Conservation (phyloP, 2,329 filamentous ascomycete species). For the Scedosporium minutisporum region DNA sequence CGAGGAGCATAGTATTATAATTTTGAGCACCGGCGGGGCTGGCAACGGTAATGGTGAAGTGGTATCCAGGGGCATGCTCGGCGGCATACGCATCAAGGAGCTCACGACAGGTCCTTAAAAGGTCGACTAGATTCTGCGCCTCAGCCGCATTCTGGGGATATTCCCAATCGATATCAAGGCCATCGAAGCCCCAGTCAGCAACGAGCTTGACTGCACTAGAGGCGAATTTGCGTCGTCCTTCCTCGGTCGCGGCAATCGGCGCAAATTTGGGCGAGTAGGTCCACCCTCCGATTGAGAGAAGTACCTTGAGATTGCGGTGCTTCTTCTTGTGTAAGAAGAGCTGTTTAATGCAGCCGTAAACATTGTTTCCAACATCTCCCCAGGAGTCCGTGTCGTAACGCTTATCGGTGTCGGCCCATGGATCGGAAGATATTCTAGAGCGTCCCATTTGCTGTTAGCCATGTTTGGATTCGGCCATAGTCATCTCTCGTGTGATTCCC, state of each 20-base stretch:
- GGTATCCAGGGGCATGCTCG: slow-evolving; percentile 29
- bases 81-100: slow-evolving; percentile 34
- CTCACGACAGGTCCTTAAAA: slow-evolving; percentile 31
- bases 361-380: slow-evolving; percentile 50
- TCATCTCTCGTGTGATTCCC: neutral
- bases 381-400: slow-evolving; percentile 54
- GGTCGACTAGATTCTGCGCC: slow-evolving; percentile 28
- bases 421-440: slow-evolving; percentile 44
- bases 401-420: slow-evolving; percentile 55
- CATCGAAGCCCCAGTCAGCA: slow-evolving; percentile 54
- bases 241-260: slow-evolving; percentile 48
- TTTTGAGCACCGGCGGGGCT: slow-evolving; percentile 37
- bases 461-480: slow-evolving; percentile 1
- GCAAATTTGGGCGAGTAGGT: slow-evolving; percentile 64
- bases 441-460: slow-evolving; percentile 12
- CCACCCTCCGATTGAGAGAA: slow-evolving; percentile 79
- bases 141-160: slow-evolving; percentile 32
- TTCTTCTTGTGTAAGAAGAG: slow-evolving; percentile 66
- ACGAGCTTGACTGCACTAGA: slow-evolving; percentile 58
- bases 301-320: slow-evolving; percentile 65
- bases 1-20: slow-evolving; percentile 40
- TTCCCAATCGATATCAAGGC: slow-evolving; percentile 49
- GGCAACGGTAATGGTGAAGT: slow-evolving; percentile 42
- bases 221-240: slow-evolving; percentile 57
- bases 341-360: slow-evolving; percentile 71